Evolutionary conservation across 306 rosid genomes (phyloP).

Genomic region (Lotus japonicus): DNA sequence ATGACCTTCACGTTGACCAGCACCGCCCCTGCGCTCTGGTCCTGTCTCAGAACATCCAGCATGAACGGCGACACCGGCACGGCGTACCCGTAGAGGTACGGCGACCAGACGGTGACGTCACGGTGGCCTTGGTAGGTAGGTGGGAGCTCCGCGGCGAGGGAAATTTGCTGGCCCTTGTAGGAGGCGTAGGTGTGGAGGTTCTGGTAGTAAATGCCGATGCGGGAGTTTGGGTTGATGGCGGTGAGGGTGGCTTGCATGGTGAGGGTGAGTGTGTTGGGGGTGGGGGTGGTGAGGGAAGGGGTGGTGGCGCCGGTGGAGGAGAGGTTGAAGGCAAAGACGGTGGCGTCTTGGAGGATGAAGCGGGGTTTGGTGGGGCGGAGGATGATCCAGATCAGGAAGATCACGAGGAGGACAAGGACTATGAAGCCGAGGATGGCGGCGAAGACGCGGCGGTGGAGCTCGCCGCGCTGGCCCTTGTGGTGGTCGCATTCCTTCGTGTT

Average conservation of each 20-base stretch:
- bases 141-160: constrained; percentile 36
- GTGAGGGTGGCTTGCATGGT: constrained; percentile 47
- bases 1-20: constrained; percentile 43
- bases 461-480: constrained; percentile 12
- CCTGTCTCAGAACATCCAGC: constrained; percentile 31
- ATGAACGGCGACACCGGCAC: constrained; percentile 45
- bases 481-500: constrained; percentile 29
- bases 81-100: constrained; percentile 31
- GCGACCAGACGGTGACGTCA: constrained; percentile 63
- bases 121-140: constrained; percentile 53
- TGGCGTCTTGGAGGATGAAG: constrained; percentile 59
- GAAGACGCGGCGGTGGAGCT: constrained; percentile 33
- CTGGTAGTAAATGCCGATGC: constrained; percentile 48
- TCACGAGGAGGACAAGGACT: constrained; percentile 19
- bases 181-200: constrained; percentile 38
- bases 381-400: constrained; percentile 48
- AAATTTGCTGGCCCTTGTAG: constrained; percentile 58
- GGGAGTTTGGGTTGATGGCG: constrained; percentile 48
- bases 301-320: constrained; percentile 17
- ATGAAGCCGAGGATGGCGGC: constrained; percentile 7
- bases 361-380: constrained; percentile 60
- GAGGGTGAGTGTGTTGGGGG: constrained; percentile 30
- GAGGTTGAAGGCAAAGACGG: constrained; percentile 47
- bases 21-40: constrained; percentile 37
- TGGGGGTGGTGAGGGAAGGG: constrained; percentile 14